Evolutionary conservation across 106 monocot genomes (phyloP).

Genomic region (Allium fistulosum): DNA sequence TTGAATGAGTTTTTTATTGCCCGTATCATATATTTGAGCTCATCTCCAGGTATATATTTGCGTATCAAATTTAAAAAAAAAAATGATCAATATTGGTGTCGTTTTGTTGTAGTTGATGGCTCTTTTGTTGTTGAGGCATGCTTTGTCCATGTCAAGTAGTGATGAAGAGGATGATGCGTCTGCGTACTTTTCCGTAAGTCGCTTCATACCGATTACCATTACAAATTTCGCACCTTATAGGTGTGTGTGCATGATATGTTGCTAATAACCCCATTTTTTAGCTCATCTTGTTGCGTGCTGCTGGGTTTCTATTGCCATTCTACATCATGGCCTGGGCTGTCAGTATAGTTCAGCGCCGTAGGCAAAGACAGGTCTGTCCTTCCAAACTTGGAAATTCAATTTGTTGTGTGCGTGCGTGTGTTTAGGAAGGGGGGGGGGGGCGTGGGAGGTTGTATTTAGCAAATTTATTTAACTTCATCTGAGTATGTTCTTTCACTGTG

Average conservation of each 20-base stretch:
- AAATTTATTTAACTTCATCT: background rate
- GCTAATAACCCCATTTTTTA: slow-evolving; percentile 12
- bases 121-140: slow-evolving; percentile 68
- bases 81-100: too few species aligned
- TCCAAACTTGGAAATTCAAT: background rate
- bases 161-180: slow-evolving; percentile 57
- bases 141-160: slow-evolving; percentile 41
- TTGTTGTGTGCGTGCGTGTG: background rate
- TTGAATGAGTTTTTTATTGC: too few species aligned
- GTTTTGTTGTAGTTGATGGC: slow-evolving; percentile 51
- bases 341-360: slow-evolving; percentile 54
- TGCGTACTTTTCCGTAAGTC: slow-evolving; percentile 6
- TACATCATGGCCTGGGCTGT: slow-evolving; percentile 88
- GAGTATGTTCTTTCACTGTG: background rate
- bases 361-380: slow-evolving; percentile 55
- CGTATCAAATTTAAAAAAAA: too few species aligned
- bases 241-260: background rate
- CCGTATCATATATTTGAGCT: too few species aligned
- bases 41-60: too few species aligned
- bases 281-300: slow-evolving; percentile 67
- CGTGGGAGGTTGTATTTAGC: background rate
- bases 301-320: slow-evolving; percentile 77
- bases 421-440: too few species aligned
- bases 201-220: background rate
- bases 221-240: background rate